Base-by-base conservation (phyloP, 306 rosid genomes). In the Dryas alaskensis region DNA sequence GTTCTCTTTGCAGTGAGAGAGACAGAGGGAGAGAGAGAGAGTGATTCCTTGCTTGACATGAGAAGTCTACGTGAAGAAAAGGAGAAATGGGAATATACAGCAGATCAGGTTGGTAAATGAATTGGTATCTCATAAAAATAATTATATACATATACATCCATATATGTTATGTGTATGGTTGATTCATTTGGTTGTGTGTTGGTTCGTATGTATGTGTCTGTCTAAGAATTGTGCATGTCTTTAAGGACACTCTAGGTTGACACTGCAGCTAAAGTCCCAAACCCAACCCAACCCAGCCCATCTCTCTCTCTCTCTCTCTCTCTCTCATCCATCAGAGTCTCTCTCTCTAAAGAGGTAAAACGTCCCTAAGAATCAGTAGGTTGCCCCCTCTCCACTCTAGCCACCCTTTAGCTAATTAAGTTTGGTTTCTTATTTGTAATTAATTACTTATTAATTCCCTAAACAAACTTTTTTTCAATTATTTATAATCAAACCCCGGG, bases 321-420 rank as follows among this genome's bases (percentile, higher is more conserved):
- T 49, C 80, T 60, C 82, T 57, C 76, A n/a, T n/a, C n/a, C n/a
- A n/a, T n/a, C n/a, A n/a, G n/a, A n/a, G n/a, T 76, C 61, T 43
- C 80, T 49, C 80, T 60, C 82, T 57, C 76, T 65, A 69, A 83
- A 83, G 83, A 89, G 97, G 88, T 92, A 82, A 86, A 86, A 87
- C 84, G 90, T 89, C 93, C 79, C 45, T 40, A 0, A 78, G 78
- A 81, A 79, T 76, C 82, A 75, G 79, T n/a, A 42, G 51, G 74
- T 88, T 89, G 91, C 96, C 87, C 79, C 86, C 79, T 89, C 83
- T 87, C 85, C 89, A 88, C 97, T 89, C 97, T 84, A 74, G 65
- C 89, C 83, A 73, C 78, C 67, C 61, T n/a, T 27, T 27, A 27
- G 2, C 31, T 27, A 27, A 27, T 27, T 27, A 27, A 27, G 31